These are phyloP conservation scores for Pseudogymnoascus sp. DNA, from an alignment of 2,329 filamentous ascomycete species.

Conservation along the genomic window DNA sequence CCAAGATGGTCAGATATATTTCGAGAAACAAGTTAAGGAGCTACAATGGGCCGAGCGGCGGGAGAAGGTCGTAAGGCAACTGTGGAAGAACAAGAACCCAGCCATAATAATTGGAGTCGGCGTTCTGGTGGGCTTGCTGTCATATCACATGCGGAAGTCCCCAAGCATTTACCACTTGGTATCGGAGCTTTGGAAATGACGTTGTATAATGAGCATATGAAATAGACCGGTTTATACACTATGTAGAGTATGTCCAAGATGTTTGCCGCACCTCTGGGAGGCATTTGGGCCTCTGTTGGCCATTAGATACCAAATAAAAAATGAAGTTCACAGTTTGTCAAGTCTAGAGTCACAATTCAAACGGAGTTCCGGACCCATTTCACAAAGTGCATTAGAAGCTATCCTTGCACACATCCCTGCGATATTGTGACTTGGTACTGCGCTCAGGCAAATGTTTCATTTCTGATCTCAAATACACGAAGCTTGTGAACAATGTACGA, in stretches of 20 bases:
- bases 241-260: neutral
- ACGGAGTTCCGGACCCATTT: neutral
- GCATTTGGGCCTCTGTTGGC: neutral
- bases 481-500: slow-evolving; percentile 8
- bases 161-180: slow-evolving; percentile 20
- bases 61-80: slow-evolving; percentile 38
- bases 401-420: neutral
- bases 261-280: neutral
- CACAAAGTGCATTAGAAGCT: slow-evolving; percentile 2
- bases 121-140: slow-evolving; percentile 57
- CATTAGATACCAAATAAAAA: neutral
- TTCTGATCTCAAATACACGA: slow-evolving; percentile 9
- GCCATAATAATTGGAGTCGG: slow-evolving; percentile 53
- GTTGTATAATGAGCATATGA: neutral
- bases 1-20: slow-evolving; percentile 57
- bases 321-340: neutral
- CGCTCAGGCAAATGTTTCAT: slow-evolving; percentile 9
- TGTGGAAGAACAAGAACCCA: slow-evolving; percentile 59
- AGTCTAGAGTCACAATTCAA: neutral
- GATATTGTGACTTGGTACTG: neutral
- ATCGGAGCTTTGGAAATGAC: neutral
- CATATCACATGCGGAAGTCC: slow-evolving; percentile 55
- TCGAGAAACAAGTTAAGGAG: slow-evolving; percentile 63
- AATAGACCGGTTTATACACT: neutral
- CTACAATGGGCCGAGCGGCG: slow-evolving; percentile 56